These are phyloP conservation scores for Chaetoceros muelleri DNA, from an alignment of 108 stramenopile species.

Conservation along the genomic window DNA sequence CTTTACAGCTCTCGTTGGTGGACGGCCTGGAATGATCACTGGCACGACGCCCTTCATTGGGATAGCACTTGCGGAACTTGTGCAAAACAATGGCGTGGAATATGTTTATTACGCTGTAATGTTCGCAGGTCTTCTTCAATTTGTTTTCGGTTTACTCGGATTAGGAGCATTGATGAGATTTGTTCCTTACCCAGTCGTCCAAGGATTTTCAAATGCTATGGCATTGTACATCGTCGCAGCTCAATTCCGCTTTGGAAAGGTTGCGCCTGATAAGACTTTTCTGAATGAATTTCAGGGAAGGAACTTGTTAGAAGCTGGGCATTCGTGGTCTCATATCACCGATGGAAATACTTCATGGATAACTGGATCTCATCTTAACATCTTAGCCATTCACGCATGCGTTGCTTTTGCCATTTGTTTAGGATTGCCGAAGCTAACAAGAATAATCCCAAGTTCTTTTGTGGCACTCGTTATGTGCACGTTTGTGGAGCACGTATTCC, in stretches of 20 bases:
- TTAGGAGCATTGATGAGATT: slow-evolving; percentile 21
- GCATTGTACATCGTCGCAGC: slow-evolving; percentile 27
- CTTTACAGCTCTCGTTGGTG: slow-evolving; percentile 39
- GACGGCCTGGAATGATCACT: slow-evolving; percentile 45
- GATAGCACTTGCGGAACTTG: slow-evolving; percentile 17
- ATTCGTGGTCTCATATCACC: slow-evolving; percentile 1
- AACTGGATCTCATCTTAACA: neutral
- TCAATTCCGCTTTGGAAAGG: slow-evolving; percentile 35
- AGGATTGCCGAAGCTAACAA: neutral
- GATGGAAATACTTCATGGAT: neutral
- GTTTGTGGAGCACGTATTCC: neutral
- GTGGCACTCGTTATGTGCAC: neutral
- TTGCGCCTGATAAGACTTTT: slow-evolving; percentile 1
- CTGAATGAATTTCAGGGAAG: neutral
- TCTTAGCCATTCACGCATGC: neutral
- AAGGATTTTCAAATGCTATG: slow-evolving; percentile 49
- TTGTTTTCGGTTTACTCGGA: slow-evolving; percentile 22
- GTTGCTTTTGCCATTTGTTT: neutral
- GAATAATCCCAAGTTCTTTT: slow-evolving; percentile 1
- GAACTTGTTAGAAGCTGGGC: neutral
- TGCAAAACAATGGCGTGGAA: slow-evolving; percentile 24
- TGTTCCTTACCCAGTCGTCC: slow-evolving; percentile 36
- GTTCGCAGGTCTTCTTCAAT: slow-evolving; percentile 36
- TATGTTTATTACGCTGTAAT: slow-evolving; percentile 34
- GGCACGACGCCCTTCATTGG: slow-evolving; percentile 31